A percentile compares a stretch with the other conserved stretches of the same genome.
These are phyloP conservation scores for Astrothelium macrocarpum DNA, from an alignment of 495 filamentous ascomycete genomes.

Conservation along the genomic window DNA sequence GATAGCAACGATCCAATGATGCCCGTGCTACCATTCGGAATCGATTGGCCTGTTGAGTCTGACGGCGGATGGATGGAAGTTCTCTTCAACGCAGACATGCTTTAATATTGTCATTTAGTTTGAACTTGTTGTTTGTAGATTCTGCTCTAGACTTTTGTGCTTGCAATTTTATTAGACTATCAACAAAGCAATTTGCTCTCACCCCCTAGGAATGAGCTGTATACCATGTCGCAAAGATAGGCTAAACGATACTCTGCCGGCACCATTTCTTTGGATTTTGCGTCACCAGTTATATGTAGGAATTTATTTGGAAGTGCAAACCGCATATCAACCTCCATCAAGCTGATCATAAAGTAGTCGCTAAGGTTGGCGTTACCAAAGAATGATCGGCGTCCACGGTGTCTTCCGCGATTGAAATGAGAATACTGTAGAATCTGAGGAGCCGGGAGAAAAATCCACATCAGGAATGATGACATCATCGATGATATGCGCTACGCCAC, in stretches of 20 bases:
- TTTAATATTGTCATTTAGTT: background rate
- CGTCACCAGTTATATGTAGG: too few species aligned
- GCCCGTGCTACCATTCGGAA: background rate
- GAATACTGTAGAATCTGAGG: background rate
- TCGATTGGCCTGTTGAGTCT: background rate
- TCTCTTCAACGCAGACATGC: background rate
- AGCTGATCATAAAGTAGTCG: background rate
- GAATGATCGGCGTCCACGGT: background rate
- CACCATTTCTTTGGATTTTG: too few species aligned
- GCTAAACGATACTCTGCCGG: too few species aligned
- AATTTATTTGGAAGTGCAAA: too few species aligned
- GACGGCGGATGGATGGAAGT: conserved; percentile 1
- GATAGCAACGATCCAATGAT: background rate
- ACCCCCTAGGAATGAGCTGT: too few species aligned
- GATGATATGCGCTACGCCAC: conserved; percentile 9
- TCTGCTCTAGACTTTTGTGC: too few species aligned
- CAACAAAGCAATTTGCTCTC: too few species aligned
- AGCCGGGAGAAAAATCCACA: background rate
- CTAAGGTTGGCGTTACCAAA: background rate
- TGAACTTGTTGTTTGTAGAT: too few species aligned
- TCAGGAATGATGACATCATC: conserved; percentile 7
- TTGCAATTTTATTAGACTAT: too few species aligned
- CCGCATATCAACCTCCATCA: background rate
- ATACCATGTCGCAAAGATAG: too few species aligned
- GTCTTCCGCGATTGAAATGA: background rate